Base-by-base conservation (phyloP, 2,329 filamentous ascomycete genomes). In the Podosphaera xanthii region DNA sequence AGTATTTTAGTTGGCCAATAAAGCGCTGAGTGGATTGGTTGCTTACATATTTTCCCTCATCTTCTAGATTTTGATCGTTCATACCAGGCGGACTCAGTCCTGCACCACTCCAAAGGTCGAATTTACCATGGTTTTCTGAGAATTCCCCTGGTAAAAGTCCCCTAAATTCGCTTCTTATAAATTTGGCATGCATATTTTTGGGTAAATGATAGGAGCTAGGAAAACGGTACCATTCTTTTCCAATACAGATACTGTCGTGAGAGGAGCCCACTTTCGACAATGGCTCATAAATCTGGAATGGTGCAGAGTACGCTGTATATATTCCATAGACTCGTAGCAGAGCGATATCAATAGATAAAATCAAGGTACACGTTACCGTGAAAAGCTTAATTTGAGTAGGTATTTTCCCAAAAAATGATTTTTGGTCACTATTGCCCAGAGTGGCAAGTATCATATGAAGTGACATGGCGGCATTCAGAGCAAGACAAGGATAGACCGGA, bases 221-320 rank as follows among this genome's bases (percentile, higher is more conserved):
- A 69, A 96, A 97, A 42, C 92, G 86, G 70, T 98, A 96, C 92
- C 92, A 98, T 69, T 98, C 92, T 69, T 97, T 98, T 35, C 87
- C 89, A 46, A 95, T 79, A 70, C 92, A 98, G 2, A 98, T 80
- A 22, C 76, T 82, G 62, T 87, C 84, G 14, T 83, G 86, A 1
- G 73, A 69, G 0, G 73, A 71, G 1, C 80, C 78, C 4, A 86
- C 65, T 0, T 73, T 69, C 55, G 79, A 75, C 0, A 97, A 74
- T 0, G 83, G 81, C 42, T 76, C 69, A 69, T 89, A 90, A 14
- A 90, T 74, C 31, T 77, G 77, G 50, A 90, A 70, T 0, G 92
- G 91, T 0, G 91, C 91, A 12, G 81, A 83, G 70, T 96, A 98
- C 36, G 81, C 90, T 0, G 82, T 84, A 64, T 87, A 82, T 36